phyloP scores from a whole-genome alignment of 345 rosid species.

The Angophora floribunda region DNA sequence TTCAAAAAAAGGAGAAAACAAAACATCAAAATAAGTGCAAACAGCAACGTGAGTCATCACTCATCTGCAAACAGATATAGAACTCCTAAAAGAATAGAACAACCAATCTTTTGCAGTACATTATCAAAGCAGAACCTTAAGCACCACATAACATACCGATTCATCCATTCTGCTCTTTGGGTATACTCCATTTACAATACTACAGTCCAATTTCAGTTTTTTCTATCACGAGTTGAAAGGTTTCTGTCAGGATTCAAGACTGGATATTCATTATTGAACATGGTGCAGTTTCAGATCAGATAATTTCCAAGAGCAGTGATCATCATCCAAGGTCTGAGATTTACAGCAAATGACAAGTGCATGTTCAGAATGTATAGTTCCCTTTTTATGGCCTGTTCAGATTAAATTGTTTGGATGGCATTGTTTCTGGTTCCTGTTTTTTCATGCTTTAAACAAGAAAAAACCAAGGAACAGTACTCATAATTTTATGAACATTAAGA shows the following conservation, averaged over 20 bases:
- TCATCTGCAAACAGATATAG: background rate
- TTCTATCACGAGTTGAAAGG: background rate
- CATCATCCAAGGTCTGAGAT: background rate
- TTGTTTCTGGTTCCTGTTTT: background rate
- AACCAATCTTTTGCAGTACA: background rate
- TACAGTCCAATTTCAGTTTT: background rate
- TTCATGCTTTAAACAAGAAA: background rate
- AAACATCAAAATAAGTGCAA: background rate
- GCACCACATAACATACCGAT: background rate
- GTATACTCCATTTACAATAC: background rate
- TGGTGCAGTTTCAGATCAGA: background rate
- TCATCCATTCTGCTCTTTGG: background rate
- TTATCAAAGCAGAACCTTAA: background rate
- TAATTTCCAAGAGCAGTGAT: background rate
- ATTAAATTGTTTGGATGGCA: background rate
- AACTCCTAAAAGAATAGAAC: background rate
- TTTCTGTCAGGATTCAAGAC: background rate
- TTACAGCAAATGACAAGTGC: background rate
- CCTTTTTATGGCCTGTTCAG: background rate
- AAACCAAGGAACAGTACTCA: background rate
- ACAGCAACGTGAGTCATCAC: background rate
- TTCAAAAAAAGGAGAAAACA: background rate
- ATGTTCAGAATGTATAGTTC: background rate
- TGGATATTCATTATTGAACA: background rate
- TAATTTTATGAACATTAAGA: background rate